These are phyloP conservation scores for Volvariella volvacea DNA, from an alignment of 1,284 basidiomycete species.

Conservation along the genomic window DNA sequence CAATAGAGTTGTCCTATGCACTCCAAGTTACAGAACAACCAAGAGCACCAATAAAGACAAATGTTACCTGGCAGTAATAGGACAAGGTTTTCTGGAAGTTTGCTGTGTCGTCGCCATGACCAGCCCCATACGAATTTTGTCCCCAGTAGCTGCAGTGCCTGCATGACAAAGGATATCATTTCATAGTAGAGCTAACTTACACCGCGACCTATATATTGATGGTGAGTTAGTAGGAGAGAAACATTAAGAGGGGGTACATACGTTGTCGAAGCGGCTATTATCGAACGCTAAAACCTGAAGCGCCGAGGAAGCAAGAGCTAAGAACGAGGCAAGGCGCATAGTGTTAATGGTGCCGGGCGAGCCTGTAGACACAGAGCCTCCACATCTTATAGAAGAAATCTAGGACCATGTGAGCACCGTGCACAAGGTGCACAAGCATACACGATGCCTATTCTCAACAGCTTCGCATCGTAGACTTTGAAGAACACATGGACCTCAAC, in stretches of 20 bases:
- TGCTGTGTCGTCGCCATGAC: constrained; percentile 38
- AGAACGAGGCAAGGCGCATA: constrained; percentile 15
- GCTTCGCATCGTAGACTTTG: no score
- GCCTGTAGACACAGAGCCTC: no score
- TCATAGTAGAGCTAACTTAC: constrained; percentile 25
- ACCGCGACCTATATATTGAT: constrained; percentile 37
- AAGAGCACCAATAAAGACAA: not conserved
- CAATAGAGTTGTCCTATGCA: constrained; percentile 48
- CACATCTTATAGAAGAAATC: no score
- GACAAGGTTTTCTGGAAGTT: constrained; percentile 51
- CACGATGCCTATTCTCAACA: no score
- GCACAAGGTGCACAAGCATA: no score
- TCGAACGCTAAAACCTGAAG: constrained; percentile 35
- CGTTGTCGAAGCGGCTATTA: constrained; percentile 55
- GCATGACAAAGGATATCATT: constrained; percentile 9
- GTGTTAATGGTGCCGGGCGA: constrained; percentile 7
- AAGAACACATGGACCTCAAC: no score
- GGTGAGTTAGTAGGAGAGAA: constrained; percentile 7
- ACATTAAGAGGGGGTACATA: constrained; percentile 20
- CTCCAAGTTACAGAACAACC: not conserved
- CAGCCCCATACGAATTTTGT: constrained; percentile 61
- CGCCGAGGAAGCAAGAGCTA: constrained; percentile 10
- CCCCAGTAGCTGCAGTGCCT: constrained; percentile 47
- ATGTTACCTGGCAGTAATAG: constrained; percentile 48
- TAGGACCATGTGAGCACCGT: no score